Conservation (phyloP, 1,284 basidiomycete species). For the Austroboletus olivaceoglutinosus region DNA sequence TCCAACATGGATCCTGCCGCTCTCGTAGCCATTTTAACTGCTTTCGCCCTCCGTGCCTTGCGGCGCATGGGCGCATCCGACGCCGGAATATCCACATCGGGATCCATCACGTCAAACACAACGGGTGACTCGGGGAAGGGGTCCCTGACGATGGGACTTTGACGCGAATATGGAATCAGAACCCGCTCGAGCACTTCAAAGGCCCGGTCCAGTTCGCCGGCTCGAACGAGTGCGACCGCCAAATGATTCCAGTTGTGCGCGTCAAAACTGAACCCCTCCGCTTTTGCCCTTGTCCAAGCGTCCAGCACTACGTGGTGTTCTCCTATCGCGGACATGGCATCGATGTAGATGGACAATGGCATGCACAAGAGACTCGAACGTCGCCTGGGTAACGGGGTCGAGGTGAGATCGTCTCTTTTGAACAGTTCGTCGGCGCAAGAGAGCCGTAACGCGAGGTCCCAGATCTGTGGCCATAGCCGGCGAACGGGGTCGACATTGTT, state of each 20-base stretch:
- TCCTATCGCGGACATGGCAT: slow-evolving; percentile 68
- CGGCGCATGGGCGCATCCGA: slow-evolving; percentile 35
- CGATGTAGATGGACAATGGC: slow-evolving; percentile 84
- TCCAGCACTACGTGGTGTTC: slow-evolving; percentile 61
- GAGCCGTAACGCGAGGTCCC: slow-evolving; percentile 49
- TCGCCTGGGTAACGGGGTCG: slow-evolving; percentile 25
- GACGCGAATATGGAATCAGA: slow-evolving; percentile 60
- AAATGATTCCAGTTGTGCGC: slow-evolving; percentile 94
- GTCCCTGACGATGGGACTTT: slow-evolving; percentile 36
- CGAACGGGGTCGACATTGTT: slow-evolving; percentile 57
- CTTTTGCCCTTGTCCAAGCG: slow-evolving; percentile 67
- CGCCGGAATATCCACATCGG: slow-evolving; percentile 23
- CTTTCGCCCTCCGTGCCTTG: slow-evolving; percentile 25
- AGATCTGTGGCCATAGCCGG: slow-evolving; percentile 71
- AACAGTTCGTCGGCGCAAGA: slow-evolving; percentile 38
- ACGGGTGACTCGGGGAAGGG: slow-evolving; percentile 45
- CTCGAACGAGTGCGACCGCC: slow-evolving; percentile 70
- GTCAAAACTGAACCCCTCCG: slow-evolving; percentile 80
- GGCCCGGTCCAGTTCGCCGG: slow-evolving; percentile 77
- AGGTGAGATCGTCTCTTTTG: slow-evolving; percentile 14
- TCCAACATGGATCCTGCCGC: slow-evolving; percentile 16
- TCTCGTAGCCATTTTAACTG: slow-evolving; percentile 19
- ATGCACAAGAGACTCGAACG: slow-evolving; percentile 65
- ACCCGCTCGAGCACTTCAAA: slow-evolving; percentile 83
- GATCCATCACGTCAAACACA: slow-evolving; percentile 33